Percentiles rank a stretch among this genome's conserved stretches.
These are phyloP conservation scores for Alternaria rosae DNA, from an alignment of 2,329 filamentous ascomycete species.

Conservation along the genomic window DNA sequence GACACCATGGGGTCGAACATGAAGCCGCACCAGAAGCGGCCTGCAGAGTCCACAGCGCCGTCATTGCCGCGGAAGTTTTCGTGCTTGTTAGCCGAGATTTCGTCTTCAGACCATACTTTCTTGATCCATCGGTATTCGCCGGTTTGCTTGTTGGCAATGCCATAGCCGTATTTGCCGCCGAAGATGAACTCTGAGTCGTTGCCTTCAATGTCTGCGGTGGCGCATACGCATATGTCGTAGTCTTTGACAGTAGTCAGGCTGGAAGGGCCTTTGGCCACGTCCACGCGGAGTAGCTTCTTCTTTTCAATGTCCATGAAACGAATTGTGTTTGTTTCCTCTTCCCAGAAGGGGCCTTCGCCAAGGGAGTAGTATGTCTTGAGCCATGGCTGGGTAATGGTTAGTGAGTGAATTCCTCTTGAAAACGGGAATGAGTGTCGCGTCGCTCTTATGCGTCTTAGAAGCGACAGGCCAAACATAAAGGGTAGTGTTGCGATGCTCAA, in stretches of 20 bases:
- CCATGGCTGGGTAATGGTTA: slow-evolving; percentile 51
- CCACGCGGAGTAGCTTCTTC: slow-evolving; percentile 74
- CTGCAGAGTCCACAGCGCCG: slow-evolving; percentile 79
- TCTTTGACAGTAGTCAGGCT: slow-evolving; percentile 64
- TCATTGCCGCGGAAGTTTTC: slow-evolving; percentile 75
- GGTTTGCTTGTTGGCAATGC: slow-evolving; percentile 73
- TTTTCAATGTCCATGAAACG: slow-evolving; percentile 86
- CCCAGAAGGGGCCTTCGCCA: slow-evolving; percentile 79
- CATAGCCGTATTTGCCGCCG: slow-evolving; percentile 82
- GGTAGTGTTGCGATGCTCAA: slow-evolving; percentile 3
- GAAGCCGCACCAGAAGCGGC: slow-evolving; percentile 82
- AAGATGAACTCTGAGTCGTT: slow-evolving; percentile 75
- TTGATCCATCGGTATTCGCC: slow-evolving; percentile 64
- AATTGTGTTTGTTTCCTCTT: slow-evolving; percentile 68
- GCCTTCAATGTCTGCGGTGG: slow-evolving; percentile 77
- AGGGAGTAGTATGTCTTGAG: slow-evolving; percentile 71
- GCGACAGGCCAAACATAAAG: neutral
- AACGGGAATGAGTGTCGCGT: neutral
- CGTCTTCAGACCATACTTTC: slow-evolving; percentile 62
- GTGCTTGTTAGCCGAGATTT: slow-evolving; percentile 55
- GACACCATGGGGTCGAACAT: slow-evolving; percentile 82
- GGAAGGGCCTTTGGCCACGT: slow-evolving; percentile 67
- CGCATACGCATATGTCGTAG: slow-evolving; percentile 64
- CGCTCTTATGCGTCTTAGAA: neutral
- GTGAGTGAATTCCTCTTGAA: neutral